These are phyloP conservation scores for Leishmania mexicana DNA, from an alignment of 208 protist species.

Conservation along the genomic window DNA sequence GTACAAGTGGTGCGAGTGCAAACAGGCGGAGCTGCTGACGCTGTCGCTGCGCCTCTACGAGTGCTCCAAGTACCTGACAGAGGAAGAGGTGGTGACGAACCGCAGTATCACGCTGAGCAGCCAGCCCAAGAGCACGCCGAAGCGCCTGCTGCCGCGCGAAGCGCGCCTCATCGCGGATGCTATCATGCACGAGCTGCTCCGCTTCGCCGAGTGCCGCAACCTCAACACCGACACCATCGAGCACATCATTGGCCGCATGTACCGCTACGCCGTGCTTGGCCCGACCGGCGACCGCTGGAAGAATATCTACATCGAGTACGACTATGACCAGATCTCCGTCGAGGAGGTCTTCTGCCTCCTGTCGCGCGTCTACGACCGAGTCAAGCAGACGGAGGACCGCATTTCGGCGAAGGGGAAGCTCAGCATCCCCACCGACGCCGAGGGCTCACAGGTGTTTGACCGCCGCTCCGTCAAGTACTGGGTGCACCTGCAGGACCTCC, in stretches of 20 bases:
- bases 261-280: slow-evolving; percentile 84
- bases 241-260: slow-evolving; percentile 87
- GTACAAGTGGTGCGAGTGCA: slow-evolving; percentile 73
- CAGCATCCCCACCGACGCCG: slow-evolving; percentile 55
- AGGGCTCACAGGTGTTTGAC: slow-evolving; percentile 88
- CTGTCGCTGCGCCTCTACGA: slow-evolving; percentile 65
- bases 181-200: slow-evolving; percentile 79
- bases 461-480: slow-evolving; percentile 89
- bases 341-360: slow-evolving; percentile 78
- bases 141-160: slow-evolving; percentile 51
- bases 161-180: slow-evolving; percentile 72
- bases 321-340: slow-evolving; percentile 63
- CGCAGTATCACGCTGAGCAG: slow-evolving; percentile 36
- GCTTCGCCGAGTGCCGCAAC: slow-evolving; percentile 86
- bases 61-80: slow-evolving; percentile 55
- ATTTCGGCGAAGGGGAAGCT: slow-evolving; percentile 60
- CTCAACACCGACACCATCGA: slow-evolving; percentile 88
- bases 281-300: slow-evolving; percentile 84
- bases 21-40: slow-evolving; percentile 61
- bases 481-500: slow-evolving; percentile 88
- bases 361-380: slow-evolving; percentile 78
- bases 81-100: slow-evolving; percentile 58
- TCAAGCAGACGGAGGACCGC: slow-evolving; percentile 68
- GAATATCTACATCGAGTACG: slow-evolving; percentile 61
- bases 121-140: neutral